Evolutionary conservation across 148 eudicot species (phyloP).

Genomic region (Chenopodium quinoa): DNA sequence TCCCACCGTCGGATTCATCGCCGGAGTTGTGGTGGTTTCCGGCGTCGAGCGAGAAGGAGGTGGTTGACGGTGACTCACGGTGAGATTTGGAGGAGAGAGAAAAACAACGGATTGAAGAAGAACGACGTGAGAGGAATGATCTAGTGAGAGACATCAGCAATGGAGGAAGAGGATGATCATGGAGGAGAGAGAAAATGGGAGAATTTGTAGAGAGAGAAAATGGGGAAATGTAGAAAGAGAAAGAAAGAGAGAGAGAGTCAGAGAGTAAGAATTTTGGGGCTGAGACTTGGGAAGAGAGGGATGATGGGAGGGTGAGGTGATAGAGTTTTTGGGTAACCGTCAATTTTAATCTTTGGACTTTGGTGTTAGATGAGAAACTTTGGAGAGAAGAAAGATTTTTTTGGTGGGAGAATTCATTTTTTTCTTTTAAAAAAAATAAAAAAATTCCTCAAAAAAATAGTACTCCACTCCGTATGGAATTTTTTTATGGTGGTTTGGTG

Average conservation of each 20-base stretch:
- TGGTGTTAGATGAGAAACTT: background rate
- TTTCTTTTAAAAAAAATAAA: background rate
- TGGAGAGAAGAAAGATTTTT: background rate
- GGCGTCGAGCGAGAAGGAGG: background rate
- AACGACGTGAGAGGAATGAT: constrained; percentile 55
- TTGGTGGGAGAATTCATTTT: no score
- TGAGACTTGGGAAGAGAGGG: background rate
- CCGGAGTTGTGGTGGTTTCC: background rate
- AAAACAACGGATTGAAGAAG: constrained; percentile 48
- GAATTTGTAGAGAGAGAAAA: constrained; percentile 7
- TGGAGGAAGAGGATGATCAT: constrained; percentile 17
- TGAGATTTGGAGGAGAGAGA: constrained; percentile 52
- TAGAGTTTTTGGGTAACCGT: background rate
- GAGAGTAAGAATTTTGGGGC: background rate
- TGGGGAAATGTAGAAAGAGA: constrained; percentile 22
- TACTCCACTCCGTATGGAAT: background rate
- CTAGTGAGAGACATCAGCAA: constrained; percentile 51
- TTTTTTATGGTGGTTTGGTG: background rate
- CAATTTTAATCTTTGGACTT: background rate
- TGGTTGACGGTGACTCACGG: constrained; percentile 24
- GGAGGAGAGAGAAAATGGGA: constrained; percentile 28
- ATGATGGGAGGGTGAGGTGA: background rate
- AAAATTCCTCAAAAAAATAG: no score
- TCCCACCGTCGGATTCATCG: constrained; percentile 10
- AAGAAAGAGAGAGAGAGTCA: background rate